Percentiles rank a stretch among this genome's conserved stretches.
These are phyloP conservation scores for Peniophora sp. DNA, from an alignment of 1,284 basidiomycete genomes.

Conservation along the genomic window DNA sequence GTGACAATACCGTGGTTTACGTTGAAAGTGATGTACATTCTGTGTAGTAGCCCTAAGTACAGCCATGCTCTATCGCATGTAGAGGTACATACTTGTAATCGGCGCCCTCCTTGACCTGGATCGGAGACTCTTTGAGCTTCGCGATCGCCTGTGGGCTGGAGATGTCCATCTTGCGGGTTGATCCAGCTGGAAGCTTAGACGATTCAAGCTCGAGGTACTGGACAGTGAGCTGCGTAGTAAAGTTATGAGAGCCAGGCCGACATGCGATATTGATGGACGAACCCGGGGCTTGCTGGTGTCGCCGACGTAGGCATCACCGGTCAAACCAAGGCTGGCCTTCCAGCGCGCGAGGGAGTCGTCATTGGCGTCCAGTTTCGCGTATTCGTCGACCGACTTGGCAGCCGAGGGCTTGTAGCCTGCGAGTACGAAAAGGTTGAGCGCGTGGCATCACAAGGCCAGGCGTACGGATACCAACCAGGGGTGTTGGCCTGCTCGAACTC, in stretches of 20 bases:
- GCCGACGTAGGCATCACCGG: slow-evolving; percentile 33
- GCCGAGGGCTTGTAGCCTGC: slow-evolving; percentile 68
- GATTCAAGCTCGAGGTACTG: slow-evolving; percentile 65
- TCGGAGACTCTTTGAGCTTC: slow-evolving; percentile 59
- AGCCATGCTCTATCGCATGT: slow-evolving; percentile 1
- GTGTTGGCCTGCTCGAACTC: slow-evolving; percentile 58
- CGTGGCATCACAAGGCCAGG: not conserved
- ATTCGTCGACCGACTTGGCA: slow-evolving; percentile 62
- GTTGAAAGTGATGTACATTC: slow-evolving; percentile 72
- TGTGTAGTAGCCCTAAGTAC: slow-evolving; percentile 19
- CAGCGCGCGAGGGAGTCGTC: slow-evolving; percentile 84
- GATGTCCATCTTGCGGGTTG: slow-evolving; percentile 52
- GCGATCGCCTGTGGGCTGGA: slow-evolving; percentile 36
- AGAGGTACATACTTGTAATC: slow-evolving; percentile 58
- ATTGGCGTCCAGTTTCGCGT: slow-evolving; percentile 70
- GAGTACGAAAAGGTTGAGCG: slow-evolving; percentile 2
- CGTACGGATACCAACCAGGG: slow-evolving; percentile 41
- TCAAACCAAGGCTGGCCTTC: slow-evolving; percentile 86
- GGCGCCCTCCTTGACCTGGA: slow-evolving; percentile 78
- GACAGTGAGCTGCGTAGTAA: slow-evolving; percentile 48
- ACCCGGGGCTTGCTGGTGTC: slow-evolving; percentile 57
- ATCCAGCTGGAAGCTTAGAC: slow-evolving; percentile 55
- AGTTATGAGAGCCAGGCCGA: not conserved
- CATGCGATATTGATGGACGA: slow-evolving; percentile 9
- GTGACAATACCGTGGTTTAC: slow-evolving; percentile 84